Conservation (phyloP, 345 rosid species). For the Cardiospermum halicacabum region DNA sequence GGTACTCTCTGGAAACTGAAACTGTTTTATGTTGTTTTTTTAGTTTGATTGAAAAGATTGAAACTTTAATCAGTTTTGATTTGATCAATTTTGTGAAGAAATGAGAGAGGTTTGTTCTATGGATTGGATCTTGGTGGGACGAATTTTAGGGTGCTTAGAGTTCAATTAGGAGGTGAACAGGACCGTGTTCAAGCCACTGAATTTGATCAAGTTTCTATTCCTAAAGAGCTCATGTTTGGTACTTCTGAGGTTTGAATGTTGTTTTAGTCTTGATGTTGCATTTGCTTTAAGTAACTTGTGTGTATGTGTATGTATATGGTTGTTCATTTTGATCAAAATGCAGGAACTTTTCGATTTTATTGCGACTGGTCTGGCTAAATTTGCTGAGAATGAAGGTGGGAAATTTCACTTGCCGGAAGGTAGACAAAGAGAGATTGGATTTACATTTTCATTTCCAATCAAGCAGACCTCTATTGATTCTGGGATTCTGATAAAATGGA, state of each 20-base stretch:
- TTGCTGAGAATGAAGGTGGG: conserved; percentile 48
- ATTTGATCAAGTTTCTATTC: conserved; percentile 66
- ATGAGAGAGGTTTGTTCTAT: conserved; percentile 79
- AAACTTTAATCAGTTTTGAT: not conserved
- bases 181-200: conserved; percentile 56
- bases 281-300: conserved; percentile 5
- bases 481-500: conserved; percentile 77
- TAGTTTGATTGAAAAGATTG: not conserved
- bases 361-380: conserved; percentile 52
- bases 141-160: conserved; percentile 69
- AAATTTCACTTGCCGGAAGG: conserved; percentile 47
- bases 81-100: conserved; percentile 32
- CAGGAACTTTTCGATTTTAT: conserved; percentile 82
- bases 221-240: conserved; percentile 66
- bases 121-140: conserved; percentile 95
- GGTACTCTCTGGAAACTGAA: conserved; percentile 31
- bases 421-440: conserved; percentile 72
- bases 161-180: conserved; percentile 67
- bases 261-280: not conserved
- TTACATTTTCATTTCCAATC: conserved; percentile 89
- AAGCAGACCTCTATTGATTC: conserved; percentile 71
- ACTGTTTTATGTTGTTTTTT: not conserved
- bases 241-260: conserved; percentile 57
- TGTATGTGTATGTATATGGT: not conserved
- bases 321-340: not conserved